Base-by-base conservation (phyloP, 768 basidiomycete species). In the Rhodotorula sphaerocarpa region DNA sequence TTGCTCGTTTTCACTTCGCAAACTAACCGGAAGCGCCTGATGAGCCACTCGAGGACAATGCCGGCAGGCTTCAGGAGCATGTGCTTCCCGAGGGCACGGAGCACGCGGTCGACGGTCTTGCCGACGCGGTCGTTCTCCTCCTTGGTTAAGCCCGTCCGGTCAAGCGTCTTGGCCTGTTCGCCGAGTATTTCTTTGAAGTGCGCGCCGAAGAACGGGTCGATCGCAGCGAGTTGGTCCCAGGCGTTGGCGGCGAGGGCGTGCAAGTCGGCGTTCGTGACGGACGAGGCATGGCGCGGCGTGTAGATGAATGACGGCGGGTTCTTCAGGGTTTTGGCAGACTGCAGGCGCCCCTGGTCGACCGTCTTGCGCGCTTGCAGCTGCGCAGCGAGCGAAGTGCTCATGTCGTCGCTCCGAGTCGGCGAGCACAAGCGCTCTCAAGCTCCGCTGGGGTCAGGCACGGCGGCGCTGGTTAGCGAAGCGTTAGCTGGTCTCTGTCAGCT, bases 1-100 rank as follows among this genome's bases (percentile, higher is more conserved):
- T n/a, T n/a, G n/a, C n/a, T n/a, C n/a, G n/a, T n/a, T n/a, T n/a
- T n/a, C n/a, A n/a, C n/a, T n/a, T n/a, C n/a, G n/a, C 12, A 47
- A 2, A 15, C 76, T 63, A 51, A 89, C 92, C 92, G 84, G 76
- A 96, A 95, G 59, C 91, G 79, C 71, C 88, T 79, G 5, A 97
- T 89, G 30, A 97, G 81, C 93, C 93, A 99, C 72, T 99, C 95
- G 31, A 99, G 73, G 14, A 88, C 82, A 74, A 86, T 90, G 25
- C 84, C 85, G 0, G 88, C 82, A 0, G 89, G 86, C 39, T 82
- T 78, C 44, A 93, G 85, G 77, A 90, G 79, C 46, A 97, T 75
- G 79, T 86, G 88, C 14, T 84, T 85, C 4, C 88, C 88, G 21
- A 99, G 78, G 46, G 85, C 74, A 45, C 81, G 76, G 47, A 96